Evolutionary conservation across 78 protist species (phyloP).

Genomic region (Emiliania huxleyi): DNA sequence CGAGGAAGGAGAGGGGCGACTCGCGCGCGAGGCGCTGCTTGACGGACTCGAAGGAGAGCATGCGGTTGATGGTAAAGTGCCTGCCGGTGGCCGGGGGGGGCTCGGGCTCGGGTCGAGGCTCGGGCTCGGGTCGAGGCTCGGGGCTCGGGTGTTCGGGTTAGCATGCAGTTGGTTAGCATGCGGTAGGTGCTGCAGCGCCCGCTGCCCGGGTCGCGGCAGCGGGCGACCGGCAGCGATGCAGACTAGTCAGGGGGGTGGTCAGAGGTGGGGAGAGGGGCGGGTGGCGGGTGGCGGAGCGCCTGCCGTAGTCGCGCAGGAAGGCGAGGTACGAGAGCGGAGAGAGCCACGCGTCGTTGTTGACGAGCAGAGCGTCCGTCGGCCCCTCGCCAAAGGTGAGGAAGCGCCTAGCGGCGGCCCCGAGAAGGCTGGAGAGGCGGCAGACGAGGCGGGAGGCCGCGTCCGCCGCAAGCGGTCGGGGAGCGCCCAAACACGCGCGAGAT

Average conservation of each 20-base stretch:
- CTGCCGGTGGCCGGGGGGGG: no score
- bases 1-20: constrained; percentile 49
- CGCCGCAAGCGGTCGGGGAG: background rate
- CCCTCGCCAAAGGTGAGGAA: constrained; percentile 46
- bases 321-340: background rate
- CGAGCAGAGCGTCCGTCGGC: constrained; percentile 41
- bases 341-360: constrained; percentile 49
- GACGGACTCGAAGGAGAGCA: constrained; percentile 45
- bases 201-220: no score
- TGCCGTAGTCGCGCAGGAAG: constrained; percentile 54
- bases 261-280: no score
- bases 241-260: no score
- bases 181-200: no score
- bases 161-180: no score
- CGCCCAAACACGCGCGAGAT: background rate
- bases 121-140: no score
- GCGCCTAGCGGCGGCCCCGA: background rate
- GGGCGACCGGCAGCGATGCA: no score
- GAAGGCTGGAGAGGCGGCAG: background rate
- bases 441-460: background rate
- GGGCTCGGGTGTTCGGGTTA: no score
- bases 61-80: constrained; percentile 48
- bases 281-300: no score
- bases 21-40: constrained; percentile 37
- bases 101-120: no score